Percentiles rank a stretch among this genome's conserved stretches.
These are phyloP conservation scores for Spiraea crenata DNA, from an alignment of 331 rosid species.

Conservation along the genomic window DNA sequence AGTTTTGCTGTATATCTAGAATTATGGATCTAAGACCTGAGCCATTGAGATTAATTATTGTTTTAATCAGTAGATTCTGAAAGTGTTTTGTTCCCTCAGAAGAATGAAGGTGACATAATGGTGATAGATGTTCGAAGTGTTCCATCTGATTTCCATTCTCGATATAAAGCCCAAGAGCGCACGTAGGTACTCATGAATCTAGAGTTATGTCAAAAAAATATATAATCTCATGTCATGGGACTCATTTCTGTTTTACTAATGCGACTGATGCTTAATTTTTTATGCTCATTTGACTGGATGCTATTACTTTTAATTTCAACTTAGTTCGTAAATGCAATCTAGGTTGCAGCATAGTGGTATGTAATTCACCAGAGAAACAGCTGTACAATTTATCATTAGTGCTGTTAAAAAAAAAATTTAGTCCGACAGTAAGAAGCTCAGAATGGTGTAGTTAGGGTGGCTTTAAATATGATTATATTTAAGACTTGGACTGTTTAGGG, in stretches of 20 bases:
- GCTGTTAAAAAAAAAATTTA: not conserved
- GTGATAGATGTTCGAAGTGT: conserved; percentile 73
- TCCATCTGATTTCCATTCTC: conserved; percentile 81
- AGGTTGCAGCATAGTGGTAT: conserved; percentile 7
- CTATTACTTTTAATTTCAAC: not conserved
- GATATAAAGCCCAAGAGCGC: conserved; percentile 91
- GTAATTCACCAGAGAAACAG: not conserved
- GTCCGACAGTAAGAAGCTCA: not conserved
- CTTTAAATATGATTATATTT: not conserved
- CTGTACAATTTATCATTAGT: not conserved
- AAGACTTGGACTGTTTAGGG: not conserved
- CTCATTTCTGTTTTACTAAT: not conserved
- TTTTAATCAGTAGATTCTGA: conserved; percentile 21
- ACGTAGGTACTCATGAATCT: conserved; percentile 58
- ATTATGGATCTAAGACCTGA: not conserved
- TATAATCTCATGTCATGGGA: not conserved
- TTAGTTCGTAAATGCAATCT: not conserved
- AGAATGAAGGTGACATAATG: conserved; percentile 68
- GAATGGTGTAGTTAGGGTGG: not conserved
- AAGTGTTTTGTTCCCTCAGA: conserved; percentile 42
- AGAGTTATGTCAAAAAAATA: conserved; percentile 4
- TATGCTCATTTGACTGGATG: not conserved
- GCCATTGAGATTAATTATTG: not conserved
- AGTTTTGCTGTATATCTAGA: not conserved
- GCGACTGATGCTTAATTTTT: not conserved